Conservation (phyloP, 495 filamentous ascomycete genomes). For the Astrocystis sublimbata region DNA sequence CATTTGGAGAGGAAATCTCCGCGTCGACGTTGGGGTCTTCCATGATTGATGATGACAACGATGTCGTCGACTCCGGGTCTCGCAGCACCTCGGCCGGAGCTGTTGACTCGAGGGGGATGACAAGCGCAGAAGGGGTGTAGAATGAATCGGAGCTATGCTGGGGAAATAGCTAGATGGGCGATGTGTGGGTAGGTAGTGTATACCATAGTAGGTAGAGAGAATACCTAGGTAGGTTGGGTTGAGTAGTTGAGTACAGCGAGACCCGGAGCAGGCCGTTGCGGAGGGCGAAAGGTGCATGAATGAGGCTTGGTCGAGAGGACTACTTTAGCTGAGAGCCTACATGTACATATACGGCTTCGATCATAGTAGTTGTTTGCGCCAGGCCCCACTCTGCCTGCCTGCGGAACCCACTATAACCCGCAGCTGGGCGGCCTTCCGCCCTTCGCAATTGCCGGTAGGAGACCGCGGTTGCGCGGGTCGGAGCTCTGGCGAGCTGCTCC, state of each 20-base stretch:
- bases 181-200: too few relatives aligned
- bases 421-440: slow-evolving; percentile 1
- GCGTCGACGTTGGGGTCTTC: slow-evolving; percentile 18
- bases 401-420: slow-evolving; percentile 23
- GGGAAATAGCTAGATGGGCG: too few relatives aligned
- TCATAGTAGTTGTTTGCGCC: background rate
- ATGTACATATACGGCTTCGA: background rate
- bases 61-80: background rate
- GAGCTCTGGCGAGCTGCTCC: background rate
- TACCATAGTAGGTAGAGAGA: too few relatives aligned
- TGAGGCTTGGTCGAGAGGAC: too few relatives aligned
- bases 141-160: too few relatives aligned
- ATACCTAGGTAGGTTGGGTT: too few relatives aligned
- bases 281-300: too few relatives aligned
- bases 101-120: slow-evolving; percentile 40
- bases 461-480: background rate
- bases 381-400: slow-evolving; percentile 9
- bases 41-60: slow-evolving; percentile 10
- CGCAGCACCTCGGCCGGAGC: slow-evolving; percentile 10
- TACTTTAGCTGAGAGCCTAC: background rate
- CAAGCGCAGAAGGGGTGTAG: too few relatives aligned
- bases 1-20: slow-evolving; percentile 17
- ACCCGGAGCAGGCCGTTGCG: too few relatives aligned
- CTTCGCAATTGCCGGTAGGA: background rate
- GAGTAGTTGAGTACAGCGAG: slow-evolving; percentile 37